Conservation (phyloP, 306 rosid species). For the Trichosanthes cucumerina region DNA sequence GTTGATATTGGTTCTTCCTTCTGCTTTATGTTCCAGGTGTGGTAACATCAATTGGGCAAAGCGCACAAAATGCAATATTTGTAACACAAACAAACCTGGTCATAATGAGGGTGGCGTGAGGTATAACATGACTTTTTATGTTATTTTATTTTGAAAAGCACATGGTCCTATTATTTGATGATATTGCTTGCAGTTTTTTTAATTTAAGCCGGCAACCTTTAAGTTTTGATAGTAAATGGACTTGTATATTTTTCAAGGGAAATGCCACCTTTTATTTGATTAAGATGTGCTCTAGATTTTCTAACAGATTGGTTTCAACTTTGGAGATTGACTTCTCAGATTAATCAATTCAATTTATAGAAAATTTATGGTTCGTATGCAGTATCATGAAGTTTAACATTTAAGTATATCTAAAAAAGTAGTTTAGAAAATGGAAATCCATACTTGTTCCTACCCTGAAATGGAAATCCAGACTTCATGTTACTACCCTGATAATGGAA, state of each 20-base stretch:
- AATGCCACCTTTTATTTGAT: neutral
- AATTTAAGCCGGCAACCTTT: neutral
- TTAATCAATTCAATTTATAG: neutral
- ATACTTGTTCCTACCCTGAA: neutral
- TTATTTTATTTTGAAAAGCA: neutral
- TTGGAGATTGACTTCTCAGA: neutral
- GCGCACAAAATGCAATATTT: conserved; percentile 87
- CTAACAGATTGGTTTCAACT: neutral
- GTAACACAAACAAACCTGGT: conserved; percentile 97
- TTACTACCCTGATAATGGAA: neutral
- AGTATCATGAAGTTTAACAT: neutral
- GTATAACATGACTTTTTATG: conserved; percentile 25
- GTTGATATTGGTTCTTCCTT: conserved; percentile 9
- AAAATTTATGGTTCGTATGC: neutral
- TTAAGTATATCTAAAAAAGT: neutral
- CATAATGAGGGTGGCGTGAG: conserved; percentile 94
- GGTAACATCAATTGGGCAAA: conserved; percentile 98
- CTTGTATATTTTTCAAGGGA: neutral
- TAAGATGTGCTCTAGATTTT: neutral
- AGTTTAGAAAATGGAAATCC: neutral
- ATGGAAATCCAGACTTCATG: neutral
- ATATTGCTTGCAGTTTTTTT: neutral
- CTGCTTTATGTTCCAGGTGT: conserved; percentile 49
- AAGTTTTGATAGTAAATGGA: neutral
- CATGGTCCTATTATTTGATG: conserved; percentile 6